phyloP scores from a whole-genome alignment of 345 rosid genomes.

The Lumnitzera littorea region DNA sequence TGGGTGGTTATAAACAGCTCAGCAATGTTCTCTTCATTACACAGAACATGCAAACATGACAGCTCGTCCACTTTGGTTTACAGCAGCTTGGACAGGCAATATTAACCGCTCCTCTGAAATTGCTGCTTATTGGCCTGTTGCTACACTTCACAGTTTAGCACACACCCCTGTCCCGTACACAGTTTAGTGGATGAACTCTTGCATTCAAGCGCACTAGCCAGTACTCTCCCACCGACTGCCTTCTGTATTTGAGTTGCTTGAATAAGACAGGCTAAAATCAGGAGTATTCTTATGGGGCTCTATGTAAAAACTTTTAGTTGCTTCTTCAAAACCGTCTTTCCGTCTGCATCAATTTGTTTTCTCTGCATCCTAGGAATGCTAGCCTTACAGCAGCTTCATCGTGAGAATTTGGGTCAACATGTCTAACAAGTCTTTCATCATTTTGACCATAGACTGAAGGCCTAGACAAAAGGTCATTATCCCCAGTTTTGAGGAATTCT shows the following conservation, averaged over 20 bases:
- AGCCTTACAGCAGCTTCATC: slow-evolving; percentile 7
- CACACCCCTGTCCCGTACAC: no score
- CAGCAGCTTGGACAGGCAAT: no score
- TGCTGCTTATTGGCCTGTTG: no score
- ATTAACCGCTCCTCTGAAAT: no score
- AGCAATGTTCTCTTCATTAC: no score
- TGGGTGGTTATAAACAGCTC: no score
- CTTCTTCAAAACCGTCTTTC: slow-evolving; percentile 17
- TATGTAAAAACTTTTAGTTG: slow-evolving; percentile 17
- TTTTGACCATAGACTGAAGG: slow-evolving; percentile 11
- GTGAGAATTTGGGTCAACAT: neutral
- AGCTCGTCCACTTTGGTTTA: no score
- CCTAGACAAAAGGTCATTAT: neutral
- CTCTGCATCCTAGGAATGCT: slow-evolving; percentile 14
- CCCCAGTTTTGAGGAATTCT: neutral
- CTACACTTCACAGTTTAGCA: no score
- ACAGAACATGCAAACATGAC: no score
- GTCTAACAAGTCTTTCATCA: slow-evolving; percentile 4
- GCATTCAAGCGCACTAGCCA: no score
- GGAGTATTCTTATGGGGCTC: slow-evolving; percentile 13
- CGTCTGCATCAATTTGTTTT: slow-evolving; percentile 15
- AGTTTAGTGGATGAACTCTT: no score
- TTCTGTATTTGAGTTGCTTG: slow-evolving; percentile 24
- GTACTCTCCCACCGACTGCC: slow-evolving; percentile 1
- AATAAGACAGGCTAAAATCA: slow-evolving; percentile 16